phyloP scores from a whole-genome alignment of 2,329 filamentous ascomycete genomes.

The Zymoseptoria brevis region DNA sequence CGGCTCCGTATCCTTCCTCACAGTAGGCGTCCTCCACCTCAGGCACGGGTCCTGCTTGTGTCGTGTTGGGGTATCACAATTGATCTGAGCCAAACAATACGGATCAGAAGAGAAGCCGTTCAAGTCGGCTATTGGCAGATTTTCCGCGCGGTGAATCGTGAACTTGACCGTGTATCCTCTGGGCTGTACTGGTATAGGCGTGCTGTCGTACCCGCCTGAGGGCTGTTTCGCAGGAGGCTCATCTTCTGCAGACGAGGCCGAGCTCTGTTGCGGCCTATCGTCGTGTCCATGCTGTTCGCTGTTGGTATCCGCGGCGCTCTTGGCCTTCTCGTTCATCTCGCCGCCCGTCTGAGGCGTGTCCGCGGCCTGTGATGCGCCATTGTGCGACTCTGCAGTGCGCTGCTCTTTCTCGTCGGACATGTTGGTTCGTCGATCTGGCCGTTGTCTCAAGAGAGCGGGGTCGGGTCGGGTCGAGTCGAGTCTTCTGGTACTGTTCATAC shows the following conservation, averaged over 20 bases:
- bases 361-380: not conserved
- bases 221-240: slow-evolving; percentile 39
- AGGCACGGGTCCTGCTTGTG: slow-evolving; percentile 82
- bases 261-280: not conserved
- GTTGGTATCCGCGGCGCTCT: not conserved
- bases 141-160: slow-evolving; percentile 70
- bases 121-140: slow-evolving; percentile 77
- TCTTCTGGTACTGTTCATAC: not conserved
- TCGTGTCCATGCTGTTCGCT: not conserved
- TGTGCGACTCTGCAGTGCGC: not conserved
- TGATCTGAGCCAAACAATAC: slow-evolving; percentile 69
- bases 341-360: not conserved
- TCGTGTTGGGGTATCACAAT: slow-evolving; percentile 58
- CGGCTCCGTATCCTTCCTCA: slow-evolving; percentile 64
- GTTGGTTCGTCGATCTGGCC: not conserved
- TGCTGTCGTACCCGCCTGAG: slow-evolving; percentile 70
- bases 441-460: not conserved
- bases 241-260: not conserved
- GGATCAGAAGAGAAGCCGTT: slow-evolving; percentile 73
- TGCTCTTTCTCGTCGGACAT: not conserved
- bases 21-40: slow-evolving; percentile 65
- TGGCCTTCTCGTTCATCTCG: not conserved
- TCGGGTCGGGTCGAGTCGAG: not conserved
- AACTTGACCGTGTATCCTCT: slow-evolving; percentile 74
- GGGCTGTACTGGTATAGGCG: slow-evolving; percentile 64